These are phyloP conservation scores for Neurospora discreta DNA, from an alignment of 495 filamentous ascomycete genomes.

Conservation along the genomic window DNA sequence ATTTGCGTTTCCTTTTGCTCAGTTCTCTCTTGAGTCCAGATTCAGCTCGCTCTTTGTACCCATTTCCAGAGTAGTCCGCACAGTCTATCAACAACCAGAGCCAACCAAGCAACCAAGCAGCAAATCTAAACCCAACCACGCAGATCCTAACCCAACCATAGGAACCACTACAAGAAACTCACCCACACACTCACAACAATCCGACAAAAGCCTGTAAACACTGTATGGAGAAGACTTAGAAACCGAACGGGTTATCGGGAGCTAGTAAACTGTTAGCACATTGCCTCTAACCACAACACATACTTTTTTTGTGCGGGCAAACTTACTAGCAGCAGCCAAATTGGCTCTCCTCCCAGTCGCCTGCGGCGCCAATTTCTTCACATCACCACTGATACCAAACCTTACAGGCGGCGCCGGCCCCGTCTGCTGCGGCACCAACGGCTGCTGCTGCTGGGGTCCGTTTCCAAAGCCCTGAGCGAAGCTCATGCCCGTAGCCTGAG, in stretches of 20 bases:
- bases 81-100: neutral
- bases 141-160: neutral
- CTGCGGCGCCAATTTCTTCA: constrained; percentile 75
- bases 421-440: constrained; percentile 78
- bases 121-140: neutral
- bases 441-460: constrained; percentile 41
- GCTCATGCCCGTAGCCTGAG: constrained; percentile 36
- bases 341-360: constrained; percentile 85
- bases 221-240: constrained; percentile 1
- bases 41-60: neutral
- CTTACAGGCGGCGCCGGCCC: constrained; percentile 84
- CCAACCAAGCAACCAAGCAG: neutral
- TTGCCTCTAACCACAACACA: neutral
- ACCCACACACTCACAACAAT: neutral
- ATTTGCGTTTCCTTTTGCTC: neutral
- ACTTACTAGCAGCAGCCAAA: constrained; percentile 85
- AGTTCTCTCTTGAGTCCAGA: neutral
- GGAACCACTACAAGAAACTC: neutral
- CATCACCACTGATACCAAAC: constrained; percentile 65
- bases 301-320: neutral
- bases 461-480: constrained; percentile 45
- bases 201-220: neutral
- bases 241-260: constrained; percentile 17
- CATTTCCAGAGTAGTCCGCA: neutral
- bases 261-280: constrained; percentile 5